Evolutionary conservation across 805 yeast species (phyloP).

Genomic region (Starmerella khaoyaiensis): DNA sequence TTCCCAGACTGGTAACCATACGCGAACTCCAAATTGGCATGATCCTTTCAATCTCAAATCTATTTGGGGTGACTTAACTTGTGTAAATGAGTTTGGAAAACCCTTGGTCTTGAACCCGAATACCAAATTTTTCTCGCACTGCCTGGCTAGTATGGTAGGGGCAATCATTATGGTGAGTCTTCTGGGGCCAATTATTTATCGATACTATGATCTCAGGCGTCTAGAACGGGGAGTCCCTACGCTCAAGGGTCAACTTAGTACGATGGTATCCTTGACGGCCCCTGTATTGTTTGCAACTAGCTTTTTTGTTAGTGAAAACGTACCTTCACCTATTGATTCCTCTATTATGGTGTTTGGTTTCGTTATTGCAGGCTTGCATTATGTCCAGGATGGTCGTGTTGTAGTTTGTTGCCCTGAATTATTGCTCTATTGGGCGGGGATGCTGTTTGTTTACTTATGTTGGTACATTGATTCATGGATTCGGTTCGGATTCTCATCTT

Average conservation of each 20-base stretch:
- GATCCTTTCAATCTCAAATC: too few relatives aligned
- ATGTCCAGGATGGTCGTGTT: conserved; percentile 23
- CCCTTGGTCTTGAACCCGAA: conserved; percentile 17
- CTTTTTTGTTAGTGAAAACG: conserved; percentile 7
- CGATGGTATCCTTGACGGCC: conserved; percentile 9
- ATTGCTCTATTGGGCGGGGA: conserved; percentile 20
- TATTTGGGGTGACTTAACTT: conserved; percentile 9
- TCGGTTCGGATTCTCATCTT: too few relatives aligned
- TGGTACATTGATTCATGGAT: conserved; percentile 2
- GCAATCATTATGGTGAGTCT: conserved; percentile 6
- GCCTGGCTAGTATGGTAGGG: conserved; percentile 15
- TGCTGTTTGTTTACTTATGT: conserved; percentile 11
- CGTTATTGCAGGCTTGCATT: conserved; percentile 12
- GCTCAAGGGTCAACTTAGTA: conserved; percentile 15
- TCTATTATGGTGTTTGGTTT: conserved; percentile 7
- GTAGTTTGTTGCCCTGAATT: conserved; percentile 19
- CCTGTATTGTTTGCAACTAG: conserved; percentile 13
- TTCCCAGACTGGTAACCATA: too few relatives aligned
- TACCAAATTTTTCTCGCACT: conserved; percentile 20
- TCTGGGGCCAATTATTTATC: conserved; percentile 12
- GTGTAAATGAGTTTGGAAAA: conserved; percentile 5
- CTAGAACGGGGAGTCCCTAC: conserved; percentile 11
- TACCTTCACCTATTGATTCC: conserved; percentile 10
- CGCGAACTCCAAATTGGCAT: too few relatives aligned
- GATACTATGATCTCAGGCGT: conserved; percentile 7